Evolutionary conservation across 2,329 filamentous ascomycete species (phyloP).

Genomic region (Fusarium pseudocircinatum): DNA sequence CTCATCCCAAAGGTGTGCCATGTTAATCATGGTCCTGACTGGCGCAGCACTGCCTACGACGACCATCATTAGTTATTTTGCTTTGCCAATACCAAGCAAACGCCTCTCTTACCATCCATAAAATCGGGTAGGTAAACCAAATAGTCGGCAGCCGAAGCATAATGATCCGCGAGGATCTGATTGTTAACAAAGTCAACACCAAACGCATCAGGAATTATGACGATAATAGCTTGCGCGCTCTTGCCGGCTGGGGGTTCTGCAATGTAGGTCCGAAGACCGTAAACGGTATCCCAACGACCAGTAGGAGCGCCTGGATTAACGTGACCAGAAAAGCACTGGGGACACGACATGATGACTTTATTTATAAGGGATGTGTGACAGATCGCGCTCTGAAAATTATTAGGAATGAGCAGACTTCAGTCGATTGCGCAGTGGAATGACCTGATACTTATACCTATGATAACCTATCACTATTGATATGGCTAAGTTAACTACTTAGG

Average conservation of each 20-base stretch:
- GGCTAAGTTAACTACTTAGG: too few species aligned
- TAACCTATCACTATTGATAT: background rate
- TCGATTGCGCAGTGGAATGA: too few species aligned
- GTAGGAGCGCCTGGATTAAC: slow-evolving; percentile 56
- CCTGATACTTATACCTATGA: background rate
- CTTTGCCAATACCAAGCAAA: background rate
- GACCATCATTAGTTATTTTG: background rate
- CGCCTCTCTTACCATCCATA: slow-evolving; percentile 48
- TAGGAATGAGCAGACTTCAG: accelerated
- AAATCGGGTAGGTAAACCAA: slow-evolving; percentile 66
- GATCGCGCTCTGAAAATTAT: background rate
- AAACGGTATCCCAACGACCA: slow-evolving; percentile 56
- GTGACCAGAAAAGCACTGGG: slow-evolving; percentile 58
- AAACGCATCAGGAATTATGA: slow-evolving; percentile 65
- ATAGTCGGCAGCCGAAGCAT: slow-evolving; percentile 61
- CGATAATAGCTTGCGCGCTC: slow-evolving; percentile 56
- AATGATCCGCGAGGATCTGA: slow-evolving; percentile 62
- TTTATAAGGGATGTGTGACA: too few species aligned
- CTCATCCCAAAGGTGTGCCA: background rate
- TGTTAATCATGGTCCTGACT: background rate
- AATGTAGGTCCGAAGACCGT: slow-evolving; percentile 61
- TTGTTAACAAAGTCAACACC: slow-evolving; percentile 65
- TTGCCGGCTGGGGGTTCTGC: slow-evolving; percentile 47
- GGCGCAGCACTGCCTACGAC: background rate
- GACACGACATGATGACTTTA: slow-evolving; percentile 47